These are phyloP conservation scores for Botrytis fabae DNA, from an alignment of 2,329 filamentous ascomycete genomes.

Conservation along the genomic window DNA sequence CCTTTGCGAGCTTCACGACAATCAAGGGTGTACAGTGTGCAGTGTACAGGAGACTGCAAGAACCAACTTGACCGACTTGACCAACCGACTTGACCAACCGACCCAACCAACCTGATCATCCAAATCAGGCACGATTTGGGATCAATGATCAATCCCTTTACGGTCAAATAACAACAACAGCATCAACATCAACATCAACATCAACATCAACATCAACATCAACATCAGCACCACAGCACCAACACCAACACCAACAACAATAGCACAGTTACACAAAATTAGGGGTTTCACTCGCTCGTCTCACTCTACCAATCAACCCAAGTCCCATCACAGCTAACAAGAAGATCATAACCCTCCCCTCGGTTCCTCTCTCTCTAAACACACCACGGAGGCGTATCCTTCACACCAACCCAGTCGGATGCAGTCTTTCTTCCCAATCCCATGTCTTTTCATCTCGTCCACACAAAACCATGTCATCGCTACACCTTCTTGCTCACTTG, in stretches of 20 bases:
- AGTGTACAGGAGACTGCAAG: background rate
- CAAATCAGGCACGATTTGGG: background rate
- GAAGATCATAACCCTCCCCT: background rate
- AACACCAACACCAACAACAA: background rate
- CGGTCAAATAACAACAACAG: background rate
- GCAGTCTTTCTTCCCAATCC: background rate
- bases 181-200: background rate
- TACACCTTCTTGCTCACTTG: background rate
- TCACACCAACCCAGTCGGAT: background rate
- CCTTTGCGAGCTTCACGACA: background rate
- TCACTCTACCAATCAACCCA: background rate
- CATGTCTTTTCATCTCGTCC: background rate
- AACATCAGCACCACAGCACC: background rate
- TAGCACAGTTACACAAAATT: background rate
- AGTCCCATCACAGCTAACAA: background rate
- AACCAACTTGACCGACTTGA: background rate
- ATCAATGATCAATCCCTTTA: conserved; percentile 1
- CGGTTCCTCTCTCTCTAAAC: background rate
- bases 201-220: too few species aligned
- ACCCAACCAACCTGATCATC: background rate
- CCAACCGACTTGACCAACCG: background rate
- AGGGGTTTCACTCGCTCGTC: background rate
- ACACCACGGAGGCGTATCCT: background rate
- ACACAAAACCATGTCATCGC: conserved; percentile 5
- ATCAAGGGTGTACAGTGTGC: background rate